Conservation (phyloP, 2,329 filamentous ascomycete species). For the Plenodomus lindquistii region DNA sequence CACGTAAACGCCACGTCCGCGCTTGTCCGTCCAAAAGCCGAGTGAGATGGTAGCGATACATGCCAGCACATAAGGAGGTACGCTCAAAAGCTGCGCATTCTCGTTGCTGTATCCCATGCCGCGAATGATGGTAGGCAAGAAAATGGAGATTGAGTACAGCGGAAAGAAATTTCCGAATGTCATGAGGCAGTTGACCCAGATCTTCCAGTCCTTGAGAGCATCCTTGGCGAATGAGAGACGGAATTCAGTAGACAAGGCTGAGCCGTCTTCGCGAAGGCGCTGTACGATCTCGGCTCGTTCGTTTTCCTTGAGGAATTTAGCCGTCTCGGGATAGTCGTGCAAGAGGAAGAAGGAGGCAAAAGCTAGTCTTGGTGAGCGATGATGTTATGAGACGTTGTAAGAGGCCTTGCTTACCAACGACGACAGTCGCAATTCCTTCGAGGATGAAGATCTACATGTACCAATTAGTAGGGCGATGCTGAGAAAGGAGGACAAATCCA, state of each 20-base stretch:
- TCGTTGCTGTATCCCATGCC: constrained; percentile 35
- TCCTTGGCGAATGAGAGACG: constrained; percentile 3
- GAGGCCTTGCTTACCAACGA: background rate
- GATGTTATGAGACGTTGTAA: background rate
- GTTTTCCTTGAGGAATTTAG: constrained; percentile 1
- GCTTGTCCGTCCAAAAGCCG: constrained; percentile 20
- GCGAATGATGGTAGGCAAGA: constrained; percentile 47
- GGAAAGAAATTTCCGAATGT: constrained; percentile 2
- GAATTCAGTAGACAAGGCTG: constrained; percentile 3
- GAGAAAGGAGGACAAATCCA: no score
- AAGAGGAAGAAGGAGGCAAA: background rate
- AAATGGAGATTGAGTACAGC: constrained; percentile 64
- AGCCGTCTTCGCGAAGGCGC: background rate
- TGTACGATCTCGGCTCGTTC: constrained; percentile 1
- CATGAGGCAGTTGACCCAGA: constrained; percentile 4
- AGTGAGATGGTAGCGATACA: constrained; percentile 26
- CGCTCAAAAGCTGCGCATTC: constrained; percentile 35
- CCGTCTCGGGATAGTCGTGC: constrained; percentile 5
- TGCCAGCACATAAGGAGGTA: constrained; percentile 26
- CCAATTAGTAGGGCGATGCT: no score
- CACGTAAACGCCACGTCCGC: constrained; percentile 28
- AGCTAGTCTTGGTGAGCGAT: background rate
- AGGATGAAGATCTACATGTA: constrained; percentile 3
- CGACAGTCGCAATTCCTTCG: constrained; percentile 1
- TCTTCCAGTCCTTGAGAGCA: constrained; percentile 7